A percentile compares a stretch with the other conserved stretches of the same genome.
Evolutionary conservation across 495 filamentous ascomycete genomes (phyloP).

Genomic region (Lindgomyces ingoldianus): DNA sequence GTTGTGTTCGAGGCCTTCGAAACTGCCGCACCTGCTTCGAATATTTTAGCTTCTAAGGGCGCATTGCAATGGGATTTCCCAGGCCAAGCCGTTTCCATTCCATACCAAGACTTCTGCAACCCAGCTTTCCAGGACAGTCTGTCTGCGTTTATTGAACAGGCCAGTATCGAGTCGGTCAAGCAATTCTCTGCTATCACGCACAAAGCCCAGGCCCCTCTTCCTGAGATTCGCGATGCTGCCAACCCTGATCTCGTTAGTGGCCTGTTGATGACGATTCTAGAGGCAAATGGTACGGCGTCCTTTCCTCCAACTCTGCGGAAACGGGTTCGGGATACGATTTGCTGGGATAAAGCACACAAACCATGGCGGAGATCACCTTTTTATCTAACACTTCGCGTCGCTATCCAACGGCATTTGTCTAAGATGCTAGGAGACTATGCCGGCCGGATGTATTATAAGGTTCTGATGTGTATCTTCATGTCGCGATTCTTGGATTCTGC

Average conservation of each 20-base stretch:
- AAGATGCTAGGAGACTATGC: conserved; percentile 47
- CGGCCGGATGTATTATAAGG: conserved; percentile 61
- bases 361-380: conserved; percentile 61
- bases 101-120: conserved; percentile 45
- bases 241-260: conserved; percentile 57
- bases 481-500: conserved; percentile 49
- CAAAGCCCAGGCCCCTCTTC: conserved; percentile 52
- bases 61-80: conserved; percentile 55
- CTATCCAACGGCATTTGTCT: conserved; percentile 52
- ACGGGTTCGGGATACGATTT: conserved; percentile 60
- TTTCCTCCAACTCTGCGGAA: conserved; percentile 51
- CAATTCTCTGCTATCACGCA: conserved; percentile 51
- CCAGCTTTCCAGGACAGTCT: conserved; percentile 52
- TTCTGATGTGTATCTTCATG: conserved; percentile 53
- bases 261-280: conserved; percentile 59
- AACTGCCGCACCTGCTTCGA: conserved; percentile 52
- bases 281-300: conserved; percentile 50
- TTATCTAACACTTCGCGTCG: conserved; percentile 63
- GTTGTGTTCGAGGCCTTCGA: conserved; percentile 61
- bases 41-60: conserved; percentile 48
- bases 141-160: conserved; percentile 59
- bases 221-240: conserved; percentile 58
- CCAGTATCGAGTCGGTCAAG: conserved; percentile 57
- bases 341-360: conserved; percentile 41
- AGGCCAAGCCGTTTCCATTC: conserved; percentile 47